Conservation (phyloP, 192 early-diverging fungal species). For the Entophlyctis luteolus region DNA sequence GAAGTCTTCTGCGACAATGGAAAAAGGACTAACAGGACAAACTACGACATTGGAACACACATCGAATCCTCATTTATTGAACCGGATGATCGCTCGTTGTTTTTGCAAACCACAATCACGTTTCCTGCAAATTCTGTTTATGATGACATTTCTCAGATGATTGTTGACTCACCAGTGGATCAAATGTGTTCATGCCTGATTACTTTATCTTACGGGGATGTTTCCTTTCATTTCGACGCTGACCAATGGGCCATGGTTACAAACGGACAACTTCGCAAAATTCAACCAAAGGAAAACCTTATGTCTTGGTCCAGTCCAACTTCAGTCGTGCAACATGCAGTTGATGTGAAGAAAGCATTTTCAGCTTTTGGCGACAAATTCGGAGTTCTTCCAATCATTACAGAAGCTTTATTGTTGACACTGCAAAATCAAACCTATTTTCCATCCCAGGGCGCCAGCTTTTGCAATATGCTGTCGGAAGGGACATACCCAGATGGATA, state of each 20-base stretch:
- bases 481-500: constrained; percentile 23
- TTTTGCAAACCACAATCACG: neutral
- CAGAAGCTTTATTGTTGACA: neutral
- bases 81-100: constrained; percentile 6
- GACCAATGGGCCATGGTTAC: constrained; percentile 27
- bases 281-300: neutral
- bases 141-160: neutral
- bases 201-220: neutral
- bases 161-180: neutral
- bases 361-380: neutral
- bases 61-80: neutral
- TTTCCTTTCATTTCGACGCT: constrained; percentile 12
- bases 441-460: constrained; percentile 17
- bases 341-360: neutral
- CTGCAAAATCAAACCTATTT: neutral
- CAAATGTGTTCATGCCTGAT: neutral
- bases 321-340: constrained; percentile 1
- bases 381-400: neutral
- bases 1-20: constrained; percentile 22
- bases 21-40: neutral
- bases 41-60: constrained; percentile 1
- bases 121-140: constrained; percentile 8
- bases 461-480: constrained; percentile 4
- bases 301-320: neutral
- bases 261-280: neutral